Base-by-base conservation (phyloP, 306 rosid species). In the Rosa rugosa region DNA sequence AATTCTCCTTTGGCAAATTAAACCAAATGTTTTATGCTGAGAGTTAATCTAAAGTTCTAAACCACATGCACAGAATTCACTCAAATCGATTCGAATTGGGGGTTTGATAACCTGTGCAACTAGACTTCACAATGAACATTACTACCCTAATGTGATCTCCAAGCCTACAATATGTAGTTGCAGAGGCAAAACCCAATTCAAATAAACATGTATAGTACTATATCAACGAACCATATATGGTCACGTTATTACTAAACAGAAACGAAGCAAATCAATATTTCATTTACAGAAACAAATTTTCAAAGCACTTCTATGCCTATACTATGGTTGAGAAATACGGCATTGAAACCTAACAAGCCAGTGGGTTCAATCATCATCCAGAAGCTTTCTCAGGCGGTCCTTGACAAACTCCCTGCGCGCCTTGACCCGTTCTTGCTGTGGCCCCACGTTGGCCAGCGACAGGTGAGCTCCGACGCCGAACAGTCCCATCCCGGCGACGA, bases 401-500 rank as follows among this genome's bases (percentile, higher is more conserved):
- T 69, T 81, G 76, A 87, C 68, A 59, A 71, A 83, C 14, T 87
- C 85, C 38, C 60, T 46, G 46, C 89, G 89, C 77, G 89, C 89
- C 69, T 83, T 83, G 53, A 75, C 77, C 8, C 87, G 89, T 44
- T 83, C 87, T 78, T 80, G 87, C 54, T 87, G 89, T 23, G 91
- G 84, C 20, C 75, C 89, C 16, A 83, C 50, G 79, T 87, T 87
- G 53, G 77, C 72, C 22, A 36, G 62, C 9, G 89, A 83, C 7
- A 87, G 77, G 80, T 83, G 72, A 47, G 77, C 89, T 71, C 87
- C 89, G 20, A 73, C 66, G 50, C 74, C 84, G 74, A 87, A 80
- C 59, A 85, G 54, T 36, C 85, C 75, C 0, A 82, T 59, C 1
- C 91, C 87, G 47, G 82, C 69, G 10, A 75, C 47, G 59, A 87